A percentile compares a stretch with the other conserved stretches of the same genome.
Evolutionary conservation across 2,329 filamentous ascomycete species (phyloP).

Genomic region (Neofusicoccum umdonicola): DNA sequence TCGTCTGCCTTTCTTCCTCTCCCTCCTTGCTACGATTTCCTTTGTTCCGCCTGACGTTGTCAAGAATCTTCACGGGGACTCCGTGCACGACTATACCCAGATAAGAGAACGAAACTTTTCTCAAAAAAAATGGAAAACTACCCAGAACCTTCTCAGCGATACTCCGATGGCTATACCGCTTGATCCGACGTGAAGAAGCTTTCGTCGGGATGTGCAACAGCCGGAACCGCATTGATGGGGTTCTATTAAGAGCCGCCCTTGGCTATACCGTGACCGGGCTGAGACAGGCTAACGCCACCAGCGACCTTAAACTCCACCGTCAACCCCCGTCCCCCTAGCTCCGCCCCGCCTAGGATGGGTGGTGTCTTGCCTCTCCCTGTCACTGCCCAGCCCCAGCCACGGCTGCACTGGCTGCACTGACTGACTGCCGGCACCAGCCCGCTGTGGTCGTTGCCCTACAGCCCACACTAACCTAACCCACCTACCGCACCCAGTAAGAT

Average conservation of each 20-base stretch:
- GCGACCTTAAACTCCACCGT: neutral
- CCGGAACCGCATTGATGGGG: slow-evolving; percentile 10
- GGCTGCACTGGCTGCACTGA: no score
- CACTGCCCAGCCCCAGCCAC: neutral
- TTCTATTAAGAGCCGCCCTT: neutral
- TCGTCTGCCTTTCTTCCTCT: neutral
- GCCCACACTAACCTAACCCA: neutral
- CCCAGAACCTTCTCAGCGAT: neutral
- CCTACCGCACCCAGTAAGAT: slow-evolving; percentile 7
- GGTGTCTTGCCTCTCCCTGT: neutral
- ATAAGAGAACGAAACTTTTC: neutral
- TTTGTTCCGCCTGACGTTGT: neutral
- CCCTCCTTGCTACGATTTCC: neutral
- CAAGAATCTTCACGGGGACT: neutral
- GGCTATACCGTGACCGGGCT: slow-evolving; percentile 8
- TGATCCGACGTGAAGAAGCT: neutral
- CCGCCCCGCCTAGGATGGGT: neutral
- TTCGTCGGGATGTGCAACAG: neutral
- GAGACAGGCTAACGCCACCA: slow-evolving; percentile 13
- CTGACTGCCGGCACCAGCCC: neutral
- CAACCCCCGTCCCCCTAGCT: neutral
- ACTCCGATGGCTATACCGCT: neutral
- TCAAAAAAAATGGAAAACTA: neutral
- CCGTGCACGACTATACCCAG: neutral
- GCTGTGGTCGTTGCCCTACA: neutral